phyloP scores from a whole-genome alignment of 371 early-diverging fungal species.

The Funneliformis caledonium region DNA sequence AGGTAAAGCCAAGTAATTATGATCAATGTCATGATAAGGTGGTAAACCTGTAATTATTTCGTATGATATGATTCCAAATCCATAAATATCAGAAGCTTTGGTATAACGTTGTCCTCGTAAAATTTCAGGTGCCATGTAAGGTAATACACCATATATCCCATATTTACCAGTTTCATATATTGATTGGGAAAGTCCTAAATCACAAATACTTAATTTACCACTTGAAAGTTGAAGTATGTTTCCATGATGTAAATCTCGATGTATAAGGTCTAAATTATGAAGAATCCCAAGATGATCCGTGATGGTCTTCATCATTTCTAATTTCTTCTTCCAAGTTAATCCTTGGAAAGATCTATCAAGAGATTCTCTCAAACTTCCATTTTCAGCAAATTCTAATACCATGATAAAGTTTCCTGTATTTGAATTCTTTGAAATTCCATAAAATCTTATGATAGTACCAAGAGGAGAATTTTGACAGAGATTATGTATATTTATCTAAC shows the following conservation, averaged over 20 bases:
- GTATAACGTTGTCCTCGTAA: not conserved
- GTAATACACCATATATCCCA: not conserved
- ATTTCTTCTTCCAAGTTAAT: too few species aligned
- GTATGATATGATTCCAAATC: not conserved
- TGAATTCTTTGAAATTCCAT: not conserved
- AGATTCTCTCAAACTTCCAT: not conserved
- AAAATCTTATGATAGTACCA: not conserved
- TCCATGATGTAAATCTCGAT: not conserved
- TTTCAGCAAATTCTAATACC: not conserved
- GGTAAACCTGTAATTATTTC: slow-evolving; percentile 9
- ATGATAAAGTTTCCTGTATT: not conserved
- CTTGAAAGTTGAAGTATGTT: not conserved
- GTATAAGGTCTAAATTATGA: not conserved
- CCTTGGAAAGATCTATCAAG: too few species aligned
- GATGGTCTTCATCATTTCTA: too few species aligned
- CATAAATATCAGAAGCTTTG: slow-evolving; percentile 7
- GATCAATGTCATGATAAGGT: slow-evolving; percentile 2
- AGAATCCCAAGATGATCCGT: not conserved
- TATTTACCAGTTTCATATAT: not conserved
- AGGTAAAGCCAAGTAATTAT: not conserved
- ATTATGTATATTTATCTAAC: too few species aligned
- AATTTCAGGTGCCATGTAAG: slow-evolving; percentile 10
- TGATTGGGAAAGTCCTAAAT: not conserved
- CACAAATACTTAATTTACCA: not conserved
- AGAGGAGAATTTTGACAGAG: not conserved